Conservation (phyloP, 2,329 filamentous ascomycete species). For the Calonectria hawksworthii region DNA sequence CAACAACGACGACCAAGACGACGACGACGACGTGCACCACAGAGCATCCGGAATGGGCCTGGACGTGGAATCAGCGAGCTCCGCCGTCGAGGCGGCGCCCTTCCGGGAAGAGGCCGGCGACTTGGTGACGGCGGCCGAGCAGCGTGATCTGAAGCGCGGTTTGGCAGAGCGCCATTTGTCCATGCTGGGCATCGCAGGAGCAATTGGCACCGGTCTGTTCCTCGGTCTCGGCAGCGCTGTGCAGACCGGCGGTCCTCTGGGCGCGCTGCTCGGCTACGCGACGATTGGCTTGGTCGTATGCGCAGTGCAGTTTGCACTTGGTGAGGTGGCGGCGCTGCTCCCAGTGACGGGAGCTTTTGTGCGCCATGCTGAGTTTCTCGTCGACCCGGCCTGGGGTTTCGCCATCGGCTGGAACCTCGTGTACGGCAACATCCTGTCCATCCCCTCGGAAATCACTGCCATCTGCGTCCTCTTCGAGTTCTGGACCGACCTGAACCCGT, state of each 20-base stretch:
- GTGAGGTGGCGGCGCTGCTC: slow-evolving; percentile 63
- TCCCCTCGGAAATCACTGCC: slow-evolving; percentile 66
- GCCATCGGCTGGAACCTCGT: slow-evolving; percentile 65
- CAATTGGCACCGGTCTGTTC: slow-evolving; percentile 60
- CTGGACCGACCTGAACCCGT: slow-evolving; percentile 52
- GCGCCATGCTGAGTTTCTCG: slow-evolving; percentile 63
- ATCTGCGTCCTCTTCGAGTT: slow-evolving; percentile 55
- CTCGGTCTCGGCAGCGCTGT: slow-evolving; percentile 59
- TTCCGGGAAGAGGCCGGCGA: slow-evolving; percentile 29
- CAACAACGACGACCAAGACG: not conserved
- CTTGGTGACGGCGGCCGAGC: slow-evolving; percentile 41
- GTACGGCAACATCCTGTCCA: slow-evolving; percentile 64
- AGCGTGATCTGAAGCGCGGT: slow-evolving; percentile 42
- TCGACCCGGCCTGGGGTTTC: slow-evolving; percentile 70
- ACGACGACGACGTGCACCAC: not conserved
- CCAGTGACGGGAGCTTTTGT: slow-evolving; percentile 65
- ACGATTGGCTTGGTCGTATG: slow-evolving; percentile 61
- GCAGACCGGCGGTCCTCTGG: slow-evolving; percentile 52
- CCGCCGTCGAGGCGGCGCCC: slow-evolving; percentile 7
- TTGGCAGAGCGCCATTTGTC: slow-evolving; percentile 57
- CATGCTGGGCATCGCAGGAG: slow-evolving; percentile 66
- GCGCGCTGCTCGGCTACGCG: slow-evolving; percentile 61
- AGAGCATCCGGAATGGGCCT: slow-evolving; percentile 5
- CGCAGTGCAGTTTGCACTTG: slow-evolving; percentile 64
- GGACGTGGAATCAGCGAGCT: slow-evolving; percentile 19